These are phyloP conservation scores for Citrus cavaleriei DNA, from an alignment of 345 rosid genomes.

Conservation along the genomic window DNA sequence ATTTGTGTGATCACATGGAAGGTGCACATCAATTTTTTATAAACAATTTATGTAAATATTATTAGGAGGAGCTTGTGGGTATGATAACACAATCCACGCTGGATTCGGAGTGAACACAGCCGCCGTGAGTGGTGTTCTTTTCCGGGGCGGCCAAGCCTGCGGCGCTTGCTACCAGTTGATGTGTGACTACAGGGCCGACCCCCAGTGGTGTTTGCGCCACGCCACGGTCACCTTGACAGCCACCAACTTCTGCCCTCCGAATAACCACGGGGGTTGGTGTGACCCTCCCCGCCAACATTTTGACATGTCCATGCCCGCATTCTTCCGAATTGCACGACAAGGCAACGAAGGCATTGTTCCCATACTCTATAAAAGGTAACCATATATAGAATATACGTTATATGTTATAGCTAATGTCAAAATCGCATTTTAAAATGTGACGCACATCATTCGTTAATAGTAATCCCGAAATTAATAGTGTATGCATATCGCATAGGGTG, in stretches of 20 bases:
- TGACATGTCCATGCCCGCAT: conserved; percentile 77
- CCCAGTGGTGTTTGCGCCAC: conserved; percentile 71
- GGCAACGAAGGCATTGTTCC: conserved; percentile 86
- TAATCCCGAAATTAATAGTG: too few species aligned
- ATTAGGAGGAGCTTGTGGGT: conserved; percentile 87
- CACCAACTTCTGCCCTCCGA: conserved; percentile 81
- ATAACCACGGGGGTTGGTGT: conserved; percentile 82
- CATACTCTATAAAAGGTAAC: conserved; percentile 54
- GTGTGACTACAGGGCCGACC: conserved; percentile 58
- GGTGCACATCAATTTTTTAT: too few species aligned
- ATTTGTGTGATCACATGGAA: too few species aligned
- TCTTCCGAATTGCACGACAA: conserved; percentile 58
- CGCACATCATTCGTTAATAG: too few species aligned
- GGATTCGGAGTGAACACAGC: conserved; percentile 77
- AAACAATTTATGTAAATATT: background rate
- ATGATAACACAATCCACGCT: conserved; percentile 67
- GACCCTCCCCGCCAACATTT: conserved; percentile 74
- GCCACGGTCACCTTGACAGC: conserved; percentile 58
- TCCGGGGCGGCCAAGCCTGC: conserved; percentile 60
- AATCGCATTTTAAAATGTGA: too few species aligned
- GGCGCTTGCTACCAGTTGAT: conserved; percentile 73
- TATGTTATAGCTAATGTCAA: too few species aligned
- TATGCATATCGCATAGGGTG: conserved; percentile 28
- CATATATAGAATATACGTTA: too few species aligned
- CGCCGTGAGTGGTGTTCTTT: conserved; percentile 67